phyloP scores from a whole-genome alignment of 306 rosid genomes.

The barrel medic (Medicago truncatula) region DNA sequence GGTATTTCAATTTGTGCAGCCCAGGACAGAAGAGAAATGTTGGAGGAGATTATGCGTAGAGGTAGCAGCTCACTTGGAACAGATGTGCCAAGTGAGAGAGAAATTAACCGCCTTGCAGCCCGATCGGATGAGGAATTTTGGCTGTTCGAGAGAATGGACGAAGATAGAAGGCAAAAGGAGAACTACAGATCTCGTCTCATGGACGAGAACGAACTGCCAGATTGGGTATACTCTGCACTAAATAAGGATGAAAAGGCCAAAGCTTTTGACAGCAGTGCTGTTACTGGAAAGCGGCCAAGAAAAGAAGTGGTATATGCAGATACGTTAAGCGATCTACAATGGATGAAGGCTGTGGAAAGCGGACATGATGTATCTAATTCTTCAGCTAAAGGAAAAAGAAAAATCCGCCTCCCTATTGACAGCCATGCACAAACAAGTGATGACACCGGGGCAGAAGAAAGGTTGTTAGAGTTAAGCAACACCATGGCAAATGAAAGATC shows the following conservation, averaged over 20 bases:
- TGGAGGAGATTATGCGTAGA: constrained; percentile 98
- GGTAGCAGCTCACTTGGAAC: constrained; percentile 96
- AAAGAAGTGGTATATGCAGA: constrained; percentile 92
- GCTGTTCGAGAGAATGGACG: constrained; percentile 98
- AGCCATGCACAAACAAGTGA: constrained; percentile 52
- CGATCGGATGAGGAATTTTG: constrained; percentile 94
- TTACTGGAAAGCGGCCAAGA: constrained; percentile 84
- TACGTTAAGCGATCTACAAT: constrained; percentile 85
- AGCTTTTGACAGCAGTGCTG: constrained; percentile 44
- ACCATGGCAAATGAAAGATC: constrained; percentile 60
- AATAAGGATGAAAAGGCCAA: constrained; percentile 62
- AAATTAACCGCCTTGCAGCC: constrained; percentile 98
- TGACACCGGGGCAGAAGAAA: constrained; percentile 53
- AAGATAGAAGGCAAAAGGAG: constrained; percentile 93
- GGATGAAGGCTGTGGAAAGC: constrained; percentile 95
- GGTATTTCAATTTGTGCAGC: constrained; percentile 62
- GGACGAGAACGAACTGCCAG: constrained; percentile 97
- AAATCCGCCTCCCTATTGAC: constrained; percentile 49
- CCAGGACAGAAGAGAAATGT: constrained; percentile 97
- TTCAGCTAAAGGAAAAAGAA: constrained; percentile 62
- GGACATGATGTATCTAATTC: constrained; percentile 73
- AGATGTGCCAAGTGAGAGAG: constrained; percentile 99
- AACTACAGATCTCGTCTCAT: constrained; percentile 89
- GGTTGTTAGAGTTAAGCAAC: constrained; percentile 47
- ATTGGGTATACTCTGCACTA: constrained; percentile 85